Percentiles rank a stretch among this genome's conserved stretches.
phyloP scores from a whole-genome alignment of 2,329 filamentous ascomycete species.

The Simplicillium sp. region DNA sequence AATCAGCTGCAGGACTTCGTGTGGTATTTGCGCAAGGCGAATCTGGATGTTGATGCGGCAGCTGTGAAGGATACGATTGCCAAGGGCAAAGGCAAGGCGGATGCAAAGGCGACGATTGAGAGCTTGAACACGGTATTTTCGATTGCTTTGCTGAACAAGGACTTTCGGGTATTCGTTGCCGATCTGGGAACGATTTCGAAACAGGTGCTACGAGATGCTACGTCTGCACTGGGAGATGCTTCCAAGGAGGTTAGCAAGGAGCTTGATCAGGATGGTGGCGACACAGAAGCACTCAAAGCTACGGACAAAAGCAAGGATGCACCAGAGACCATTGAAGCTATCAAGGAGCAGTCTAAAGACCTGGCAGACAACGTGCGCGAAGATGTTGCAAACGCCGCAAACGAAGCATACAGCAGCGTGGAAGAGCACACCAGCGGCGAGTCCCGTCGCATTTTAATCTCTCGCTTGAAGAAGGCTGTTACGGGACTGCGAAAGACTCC shows the following conservation, averaged over 20 bases:
- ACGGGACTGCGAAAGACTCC: slow-evolving; percentile 62
- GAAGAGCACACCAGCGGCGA: slow-evolving; percentile 63
- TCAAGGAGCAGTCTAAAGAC: slow-evolving; percentile 47
- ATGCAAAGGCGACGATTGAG: slow-evolving; percentile 46
- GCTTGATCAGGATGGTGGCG: slow-evolving; percentile 46
- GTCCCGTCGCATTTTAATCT: slow-evolving; percentile 62
- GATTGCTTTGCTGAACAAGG: slow-evolving; percentile 79
- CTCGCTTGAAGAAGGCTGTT: slow-evolving; percentile 69
- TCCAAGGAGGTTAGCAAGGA: slow-evolving; percentile 66
- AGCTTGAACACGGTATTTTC: slow-evolving; percentile 77
- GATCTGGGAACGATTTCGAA: slow-evolving; percentile 72
- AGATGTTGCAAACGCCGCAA: slow-evolving; percentile 40
- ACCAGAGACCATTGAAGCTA: slow-evolving; percentile 50
- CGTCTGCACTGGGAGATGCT: slow-evolving; percentile 65
- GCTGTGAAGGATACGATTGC: slow-evolving; percentile 15
- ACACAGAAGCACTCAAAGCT: slow-evolving; percentile 11
- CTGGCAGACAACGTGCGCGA: slow-evolving; percentile 45
- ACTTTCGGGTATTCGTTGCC: slow-evolving; percentile 78
- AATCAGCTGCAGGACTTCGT: slow-evolving; percentile 90
- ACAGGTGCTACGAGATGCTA: slow-evolving; percentile 81
- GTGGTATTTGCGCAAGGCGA: slow-evolving; percentile 73
- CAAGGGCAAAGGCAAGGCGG: slow-evolving; percentile 19
- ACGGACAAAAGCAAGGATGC: slow-evolving; percentile 8
- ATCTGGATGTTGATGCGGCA: slow-evolving; percentile 33
- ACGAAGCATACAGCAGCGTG: slow-evolving; percentile 59